A percentile compares a stretch with the other conserved stretches of the same genome.
These are phyloP conservation scores for Ceratobasidium sp. DNA, from an alignment of 1,284 basidiomycete species.

Conservation along the genomic window DNA sequence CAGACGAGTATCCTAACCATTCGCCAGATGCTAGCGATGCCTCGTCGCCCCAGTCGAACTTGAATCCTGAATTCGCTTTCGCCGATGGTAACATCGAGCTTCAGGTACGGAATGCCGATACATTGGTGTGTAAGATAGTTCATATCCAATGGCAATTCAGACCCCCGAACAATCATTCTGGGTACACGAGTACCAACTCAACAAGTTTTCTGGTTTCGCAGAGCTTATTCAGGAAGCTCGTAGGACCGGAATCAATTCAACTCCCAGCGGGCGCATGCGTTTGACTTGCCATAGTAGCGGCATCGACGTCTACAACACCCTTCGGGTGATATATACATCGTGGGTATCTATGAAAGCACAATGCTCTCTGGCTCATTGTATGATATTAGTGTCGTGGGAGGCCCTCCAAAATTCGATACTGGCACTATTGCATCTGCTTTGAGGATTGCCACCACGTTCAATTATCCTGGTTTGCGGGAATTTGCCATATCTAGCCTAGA, in stretches of 20 bases:
- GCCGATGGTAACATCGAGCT: conserved; percentile 32
- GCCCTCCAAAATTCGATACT: not conserved
- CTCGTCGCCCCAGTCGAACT: no score
- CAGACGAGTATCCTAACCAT: no score
- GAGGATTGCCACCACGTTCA: conserved; percentile 16
- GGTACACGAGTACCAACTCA: conserved; percentile 37
- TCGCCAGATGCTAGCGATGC: no score
- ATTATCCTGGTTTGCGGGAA: conserved; percentile 1
- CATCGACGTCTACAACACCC: conserved; percentile 11
- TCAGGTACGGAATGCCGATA: conserved; percentile 5
- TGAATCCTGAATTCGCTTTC: conserved; percentile 27
- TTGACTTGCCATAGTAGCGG: conserved; percentile 1
- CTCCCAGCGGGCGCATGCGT: not conserved
- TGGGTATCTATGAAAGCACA: not conserved
- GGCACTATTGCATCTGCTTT: conserved; percentile 1
- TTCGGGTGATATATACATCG: conserved; percentile 24
- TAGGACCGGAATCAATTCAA: not conserved
- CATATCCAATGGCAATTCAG: not conserved
- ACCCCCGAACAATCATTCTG: conserved; percentile 16
- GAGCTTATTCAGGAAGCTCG: conserved; percentile 5
- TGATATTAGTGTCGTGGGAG: not conserved
- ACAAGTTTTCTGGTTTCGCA: conserved; percentile 13
- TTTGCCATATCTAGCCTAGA: conserved; percentile 14
- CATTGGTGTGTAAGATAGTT: not conserved
- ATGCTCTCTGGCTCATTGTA: not conserved